phyloP scores from a whole-genome alignment of 2,329 filamentous ascomycete species.

The Aureobasidium subglaciale region DNA sequence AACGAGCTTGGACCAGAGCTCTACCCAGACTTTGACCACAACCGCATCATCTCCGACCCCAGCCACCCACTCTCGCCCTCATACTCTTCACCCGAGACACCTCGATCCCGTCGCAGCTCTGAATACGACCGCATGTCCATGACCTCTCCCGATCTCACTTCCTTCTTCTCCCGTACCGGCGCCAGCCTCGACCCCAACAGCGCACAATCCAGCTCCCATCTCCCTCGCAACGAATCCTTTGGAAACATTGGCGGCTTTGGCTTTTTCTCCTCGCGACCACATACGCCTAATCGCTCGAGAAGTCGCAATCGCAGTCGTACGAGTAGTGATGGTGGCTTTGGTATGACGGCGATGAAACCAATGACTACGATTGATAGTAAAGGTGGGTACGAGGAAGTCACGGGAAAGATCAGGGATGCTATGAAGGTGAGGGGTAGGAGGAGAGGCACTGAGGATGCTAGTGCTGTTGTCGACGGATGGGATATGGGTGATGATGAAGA shows the following conservation, averaged over 20 bases:
- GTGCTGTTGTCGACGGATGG: slow-evolving; percentile 20
- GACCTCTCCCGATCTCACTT: slow-evolving; percentile 16
- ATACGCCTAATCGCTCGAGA: slow-evolving; percentile 68
- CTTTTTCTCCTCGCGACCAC: slow-evolving; percentile 81
- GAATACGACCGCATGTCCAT: slow-evolving; percentile 18
- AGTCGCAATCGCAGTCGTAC: slow-evolving; percentile 57
- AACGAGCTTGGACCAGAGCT: slow-evolving; percentile 93
- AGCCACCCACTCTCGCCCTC: slow-evolving; percentile 24
- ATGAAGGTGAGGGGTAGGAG: slow-evolving; percentile 71
- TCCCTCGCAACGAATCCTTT: slow-evolving; percentile 88
- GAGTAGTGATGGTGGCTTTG: slow-evolving; percentile 42
- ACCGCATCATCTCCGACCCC: slow-evolving; percentile 59
- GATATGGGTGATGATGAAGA: slow-evolving; percentile 20
- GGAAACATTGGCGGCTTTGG: slow-evolving; percentile 80
- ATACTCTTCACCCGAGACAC: slow-evolving; percentile 23
- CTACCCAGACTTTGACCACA: slow-evolving; percentile 88
- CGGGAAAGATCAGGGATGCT: slow-evolving; percentile 71
- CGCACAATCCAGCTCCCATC: slow-evolving; percentile 43
- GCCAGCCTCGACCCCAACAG: slow-evolving; percentile 30
- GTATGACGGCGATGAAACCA: slow-evolving; percentile 57
- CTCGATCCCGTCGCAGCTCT: slow-evolving; percentile 17
- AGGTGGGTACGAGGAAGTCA: slow-evolving; percentile 74
- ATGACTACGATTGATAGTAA: slow-evolving; percentile 62
- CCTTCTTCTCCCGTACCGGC: slow-evolving; percentile 16
- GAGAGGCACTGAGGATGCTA: slow-evolving; percentile 40